Conservation (phyloP, 371 early-diverging fungal species). For the Circinella umbellata region DNA sequence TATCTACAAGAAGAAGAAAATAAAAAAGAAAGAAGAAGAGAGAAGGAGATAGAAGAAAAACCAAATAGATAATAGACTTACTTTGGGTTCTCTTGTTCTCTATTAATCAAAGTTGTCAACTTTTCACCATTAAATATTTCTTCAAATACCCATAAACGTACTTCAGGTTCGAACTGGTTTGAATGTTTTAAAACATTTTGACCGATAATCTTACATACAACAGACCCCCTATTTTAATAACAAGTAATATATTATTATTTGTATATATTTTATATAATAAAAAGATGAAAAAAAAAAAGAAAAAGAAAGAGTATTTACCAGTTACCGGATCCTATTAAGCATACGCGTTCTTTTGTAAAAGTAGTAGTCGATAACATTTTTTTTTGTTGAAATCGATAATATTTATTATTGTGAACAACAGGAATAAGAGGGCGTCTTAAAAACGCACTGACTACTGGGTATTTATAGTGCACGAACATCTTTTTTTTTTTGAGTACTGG, state of each 20-base stretch:
- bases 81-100: constrained; percentile 93
- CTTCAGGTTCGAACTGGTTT: constrained; percentile 77
- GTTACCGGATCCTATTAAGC: constrained; percentile 92
- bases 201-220: constrained; percentile 94
- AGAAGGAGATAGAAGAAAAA: too few relatives aligned
- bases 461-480: constrained; percentile 7
- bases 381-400: neutral
- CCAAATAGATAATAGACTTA: constrained; percentile 18
- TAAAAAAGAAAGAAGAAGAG: too few relatives aligned
- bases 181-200: constrained; percentile 72
- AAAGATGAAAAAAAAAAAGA: neutral
- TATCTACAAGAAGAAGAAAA: too few relatives aligned
- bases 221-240: constrained; percentile 81
- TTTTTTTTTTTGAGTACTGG: too few relatives aligned
- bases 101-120: constrained; percentile 97
- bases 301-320: constrained; percentile 62
- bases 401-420: too few relatives aligned
- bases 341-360: constrained; percentile 70
- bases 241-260: neutral
- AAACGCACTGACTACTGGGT: constrained; percentile 8
- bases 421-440: constrained; percentile 2
- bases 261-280: constrained; percentile 1
- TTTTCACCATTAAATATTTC: constrained; percentile 85
- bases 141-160: constrained; percentile 97
- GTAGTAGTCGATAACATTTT: constrained; percentile 17